Percentiles rank a stretch among this genome's conserved stretches.
These are phyloP conservation scores for Geranium brycei DNA, from an alignment of 345 rosid genomes.

Conservation along the genomic window DNA sequence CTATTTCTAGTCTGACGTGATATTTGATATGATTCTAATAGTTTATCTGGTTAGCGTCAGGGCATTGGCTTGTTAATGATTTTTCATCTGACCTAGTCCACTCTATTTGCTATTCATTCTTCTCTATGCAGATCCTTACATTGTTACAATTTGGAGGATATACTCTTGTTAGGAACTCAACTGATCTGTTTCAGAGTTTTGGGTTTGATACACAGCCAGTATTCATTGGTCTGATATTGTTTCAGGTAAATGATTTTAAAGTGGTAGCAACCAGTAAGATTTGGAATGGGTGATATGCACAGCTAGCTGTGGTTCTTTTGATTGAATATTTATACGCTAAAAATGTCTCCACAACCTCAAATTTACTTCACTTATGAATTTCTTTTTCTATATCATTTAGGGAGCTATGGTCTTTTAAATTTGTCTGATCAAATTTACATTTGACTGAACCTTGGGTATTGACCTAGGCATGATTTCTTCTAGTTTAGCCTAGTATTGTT, in stretches of 20 bases:
- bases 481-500: not conserved
- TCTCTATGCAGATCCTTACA: conserved; percentile 57
- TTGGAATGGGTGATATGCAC: not conserved
- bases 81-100: not conserved
- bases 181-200: conserved; percentile 86
- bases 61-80: not conserved
- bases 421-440: too few relatives aligned
- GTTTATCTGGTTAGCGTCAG: not conserved
- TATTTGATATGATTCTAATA: not conserved
- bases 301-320: not conserved
- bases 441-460: not conserved
- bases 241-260: conserved; percentile 48
- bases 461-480: not conserved
- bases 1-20: not conserved
- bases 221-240: conserved; percentile 84
- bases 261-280: not conserved
- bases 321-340: too few relatives aligned
- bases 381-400: not conserved
- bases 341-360: not conserved
- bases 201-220: conserved; percentile 93
- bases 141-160: conserved; percentile 91
- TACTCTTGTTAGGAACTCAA: conserved; percentile 92
- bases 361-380: not conserved
- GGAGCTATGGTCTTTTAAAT: not conserved
- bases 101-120: conserved; percentile 2